Conservation (phyloP, 1,284 basidiomycete genomes). For the Fomitopsis palustris region DNA sequence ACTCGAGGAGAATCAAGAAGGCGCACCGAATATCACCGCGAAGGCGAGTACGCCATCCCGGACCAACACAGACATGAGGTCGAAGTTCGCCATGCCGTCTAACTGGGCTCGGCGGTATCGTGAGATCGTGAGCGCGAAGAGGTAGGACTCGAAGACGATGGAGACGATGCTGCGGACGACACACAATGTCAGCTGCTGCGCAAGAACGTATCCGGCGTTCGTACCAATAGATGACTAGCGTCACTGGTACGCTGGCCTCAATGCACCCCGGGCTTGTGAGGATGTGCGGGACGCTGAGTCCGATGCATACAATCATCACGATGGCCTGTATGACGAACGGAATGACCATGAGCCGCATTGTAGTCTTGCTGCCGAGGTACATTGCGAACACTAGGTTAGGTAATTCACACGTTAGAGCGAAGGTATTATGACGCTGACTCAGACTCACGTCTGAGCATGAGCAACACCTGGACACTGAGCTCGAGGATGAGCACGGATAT, state of each 20-base stretch:
- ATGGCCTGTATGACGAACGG: conserved; percentile 22
- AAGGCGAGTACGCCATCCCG: conserved; percentile 34
- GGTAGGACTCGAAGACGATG: conserved; percentile 32
- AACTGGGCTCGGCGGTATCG: conserved; percentile 28
- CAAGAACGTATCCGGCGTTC: background rate
- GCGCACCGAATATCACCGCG: conserved; percentile 22
- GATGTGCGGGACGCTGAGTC: conserved; percentile 24
- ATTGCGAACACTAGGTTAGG: conserved; percentile 27
- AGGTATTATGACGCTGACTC: background rate
- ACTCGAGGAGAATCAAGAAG: background rate
- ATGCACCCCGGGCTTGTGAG: conserved; percentile 22
- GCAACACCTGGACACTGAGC: conserved; percentile 26
- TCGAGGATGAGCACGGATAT: conserved; percentile 29
- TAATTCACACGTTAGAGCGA: background rate
- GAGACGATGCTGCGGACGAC: conserved; percentile 25
- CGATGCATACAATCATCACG: conserved; percentile 25
- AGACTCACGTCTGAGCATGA: conserved; percentile 29
- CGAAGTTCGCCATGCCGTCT: conserved; percentile 28
- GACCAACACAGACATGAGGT: conserved; percentile 30
- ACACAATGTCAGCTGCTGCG: background rate
- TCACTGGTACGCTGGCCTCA: conserved; percentile 21
- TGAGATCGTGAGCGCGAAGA: conserved; percentile 32
- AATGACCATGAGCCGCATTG: conserved; percentile 20
- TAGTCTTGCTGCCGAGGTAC: conserved; percentile 20
- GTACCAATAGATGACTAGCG: conserved; percentile 29